phyloP scores from a whole-genome alignment of 345 rosid genomes.

The Gossypioides kirkii region DNA sequence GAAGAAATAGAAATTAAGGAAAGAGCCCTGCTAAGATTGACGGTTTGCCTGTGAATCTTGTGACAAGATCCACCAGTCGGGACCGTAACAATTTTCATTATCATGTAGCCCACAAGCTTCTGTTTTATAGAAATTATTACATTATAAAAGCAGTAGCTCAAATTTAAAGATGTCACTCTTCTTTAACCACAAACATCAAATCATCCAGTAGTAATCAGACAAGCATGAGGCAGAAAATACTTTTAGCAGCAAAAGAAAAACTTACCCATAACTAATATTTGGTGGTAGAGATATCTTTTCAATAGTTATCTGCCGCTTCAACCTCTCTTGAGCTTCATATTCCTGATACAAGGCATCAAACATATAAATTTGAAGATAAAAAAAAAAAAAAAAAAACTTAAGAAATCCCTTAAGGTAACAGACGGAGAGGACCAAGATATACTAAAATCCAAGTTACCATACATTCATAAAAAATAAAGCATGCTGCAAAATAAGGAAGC shows the following conservation, averaged over 20 bases:
- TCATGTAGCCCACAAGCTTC: neutral
- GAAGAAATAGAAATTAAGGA: too few species aligned
- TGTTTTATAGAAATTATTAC: neutral
- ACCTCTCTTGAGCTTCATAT: conserved; percentile 72
- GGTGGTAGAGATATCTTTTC: conserved; percentile 59
- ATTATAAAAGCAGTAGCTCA: neutral
- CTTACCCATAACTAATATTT: conserved; percentile 68
- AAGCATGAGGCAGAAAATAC: neutral
- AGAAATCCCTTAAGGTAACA: neutral
- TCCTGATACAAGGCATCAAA: conserved; percentile 36
- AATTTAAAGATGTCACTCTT: neutral
- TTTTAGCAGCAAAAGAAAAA: neutral
- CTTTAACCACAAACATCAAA: neutral
- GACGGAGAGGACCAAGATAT: neutral
- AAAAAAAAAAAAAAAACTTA: neutral
- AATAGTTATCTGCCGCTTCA: conserved; percentile 55
- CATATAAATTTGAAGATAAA: neutral
- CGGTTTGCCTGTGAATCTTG: too few species aligned
- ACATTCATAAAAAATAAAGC: neutral
- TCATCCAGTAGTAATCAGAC: neutral
- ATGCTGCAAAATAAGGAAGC: neutral
- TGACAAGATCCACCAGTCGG: too few species aligned
- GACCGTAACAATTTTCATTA: neutral
- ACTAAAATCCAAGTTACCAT: neutral
- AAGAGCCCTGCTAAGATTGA: too few species aligned